Conservation (phyloP, 768 basidiomycete species). For the Collybia sp. region DNA sequence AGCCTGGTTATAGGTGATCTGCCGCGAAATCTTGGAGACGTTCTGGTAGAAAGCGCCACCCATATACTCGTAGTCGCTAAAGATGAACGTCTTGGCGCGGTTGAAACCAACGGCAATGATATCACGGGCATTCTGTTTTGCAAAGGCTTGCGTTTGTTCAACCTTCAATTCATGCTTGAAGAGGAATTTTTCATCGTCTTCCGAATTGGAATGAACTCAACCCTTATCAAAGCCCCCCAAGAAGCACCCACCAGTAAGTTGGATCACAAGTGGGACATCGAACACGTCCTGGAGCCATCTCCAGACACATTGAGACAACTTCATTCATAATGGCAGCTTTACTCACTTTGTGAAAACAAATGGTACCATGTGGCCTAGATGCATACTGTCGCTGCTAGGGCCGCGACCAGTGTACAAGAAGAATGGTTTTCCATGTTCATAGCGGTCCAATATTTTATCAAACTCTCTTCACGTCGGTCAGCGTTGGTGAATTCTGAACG, state of each 20-base stretch:
- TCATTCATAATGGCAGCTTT: not conserved
- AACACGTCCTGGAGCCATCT: conserved; percentile 99
- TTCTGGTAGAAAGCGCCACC: conserved; percentile 95
- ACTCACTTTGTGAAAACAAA: conserved; percentile 95
- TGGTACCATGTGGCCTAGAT: conserved; percentile 96
- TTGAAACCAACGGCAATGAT: conserved; percentile 97
- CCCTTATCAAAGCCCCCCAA: not conserved
- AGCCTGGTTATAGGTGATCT: conserved; percentile 90
- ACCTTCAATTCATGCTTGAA: conserved; percentile 94
- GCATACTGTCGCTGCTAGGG: conserved; percentile 95
- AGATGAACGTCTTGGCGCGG: conserved; percentile 92
- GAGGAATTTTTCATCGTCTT: conserved; percentile 96
- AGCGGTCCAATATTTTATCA: conserved; percentile 89
- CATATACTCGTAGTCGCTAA: conserved; percentile 86
- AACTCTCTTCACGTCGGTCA: conserved; percentile 62
- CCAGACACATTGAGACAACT: not conserved
- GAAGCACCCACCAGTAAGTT: conserved; percentile 75
- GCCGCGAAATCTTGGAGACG: conserved; percentile 86
- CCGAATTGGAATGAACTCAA: conserved; percentile 16
- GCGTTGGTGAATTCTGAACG: not conserved
- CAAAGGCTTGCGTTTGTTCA: conserved; percentile 81
- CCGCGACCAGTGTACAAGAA: conserved; percentile 98
- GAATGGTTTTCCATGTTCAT: conserved; percentile 95
- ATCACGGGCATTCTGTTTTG: conserved; percentile 85
- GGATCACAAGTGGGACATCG: conserved; percentile 89